A percentile compares a stretch with the other conserved stretches of the same genome.
These are phyloP conservation scores for Komagataella pseudopastoris DNA, from an alignment of 805 yeast species.

Conservation along the genomic window DNA sequence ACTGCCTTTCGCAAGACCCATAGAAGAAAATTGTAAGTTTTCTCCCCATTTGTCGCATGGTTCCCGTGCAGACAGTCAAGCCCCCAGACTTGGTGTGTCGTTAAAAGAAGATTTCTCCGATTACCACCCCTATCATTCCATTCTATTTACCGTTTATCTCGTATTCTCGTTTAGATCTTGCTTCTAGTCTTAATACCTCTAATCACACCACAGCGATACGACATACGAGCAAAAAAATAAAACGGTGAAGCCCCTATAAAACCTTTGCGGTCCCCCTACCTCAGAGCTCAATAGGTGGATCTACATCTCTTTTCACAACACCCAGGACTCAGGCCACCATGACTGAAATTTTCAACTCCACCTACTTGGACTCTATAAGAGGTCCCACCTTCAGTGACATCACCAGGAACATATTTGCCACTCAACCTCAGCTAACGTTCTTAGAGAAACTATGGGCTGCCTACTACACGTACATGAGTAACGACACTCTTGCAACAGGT, in stretches of 20 bases:
- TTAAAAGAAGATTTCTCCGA: background rate
- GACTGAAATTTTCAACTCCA: slow-evolving; percentile 20
- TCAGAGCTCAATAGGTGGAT: background rate
- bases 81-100: background rate
- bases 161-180: background rate
- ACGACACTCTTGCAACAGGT: slow-evolving; percentile 46
- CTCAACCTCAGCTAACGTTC: slow-evolving; percentile 27
- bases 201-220: background rate
- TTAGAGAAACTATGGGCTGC: slow-evolving; percentile 40
- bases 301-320: background rate
- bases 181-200: background rate
- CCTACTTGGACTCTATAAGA: slow-evolving; percentile 10
- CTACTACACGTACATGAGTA: slow-evolving; percentile 38
- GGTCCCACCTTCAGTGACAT: slow-evolving; percentile 20
- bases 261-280: background rate
- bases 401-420: slow-evolving; percentile 18
- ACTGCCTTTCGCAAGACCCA: background rate
- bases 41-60: background rate
- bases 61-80: background rate
- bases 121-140: background rate
- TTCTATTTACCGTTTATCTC: background rate
- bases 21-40: background rate
- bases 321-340: slow-evolving; percentile 3
- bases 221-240: background rate
- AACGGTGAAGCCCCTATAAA: background rate